phyloP scores from a whole-genome alignment of 202 grass and related monocot species.

The Hordeum pubiflorum region DNA sequence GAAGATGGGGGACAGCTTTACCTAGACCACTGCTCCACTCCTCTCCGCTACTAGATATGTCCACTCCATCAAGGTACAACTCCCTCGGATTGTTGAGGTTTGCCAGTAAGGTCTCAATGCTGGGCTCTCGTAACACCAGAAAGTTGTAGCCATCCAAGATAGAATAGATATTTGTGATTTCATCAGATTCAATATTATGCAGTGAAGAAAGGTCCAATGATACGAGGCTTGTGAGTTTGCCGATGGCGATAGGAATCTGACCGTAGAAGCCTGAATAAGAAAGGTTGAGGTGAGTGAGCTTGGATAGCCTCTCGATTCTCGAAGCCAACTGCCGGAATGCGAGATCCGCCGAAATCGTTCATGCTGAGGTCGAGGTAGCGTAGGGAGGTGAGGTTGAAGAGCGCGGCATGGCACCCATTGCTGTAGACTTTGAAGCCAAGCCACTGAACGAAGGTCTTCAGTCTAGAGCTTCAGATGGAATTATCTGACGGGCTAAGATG shows the following conservation, averaged over 20 bases:
- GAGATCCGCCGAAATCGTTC: not conserved
- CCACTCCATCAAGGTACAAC: slow-evolving; percentile 9
- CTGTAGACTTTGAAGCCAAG: not conserved
- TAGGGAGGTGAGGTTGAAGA: slow-evolving; percentile 31
- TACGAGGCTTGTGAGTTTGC: slow-evolving; percentile 5
- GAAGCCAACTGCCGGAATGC: not conserved
- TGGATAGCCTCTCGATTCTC: slow-evolving; percentile 13
- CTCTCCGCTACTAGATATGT: slow-evolving; percentile 20
- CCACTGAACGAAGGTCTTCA: not conserved
- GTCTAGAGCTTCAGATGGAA: not conserved
- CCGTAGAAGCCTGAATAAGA: slow-evolving; percentile 15
- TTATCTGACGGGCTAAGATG: too few species aligned
- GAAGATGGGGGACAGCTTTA: not conserved
- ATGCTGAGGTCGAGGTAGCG: slow-evolving; percentile 18
- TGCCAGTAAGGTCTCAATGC: not conserved
- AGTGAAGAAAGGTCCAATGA: slow-evolving; percentile 15
- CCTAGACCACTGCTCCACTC: not conserved
- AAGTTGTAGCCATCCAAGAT: not conserved
- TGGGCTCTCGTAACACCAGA: not conserved
- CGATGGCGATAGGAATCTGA: slow-evolving; percentile 14
- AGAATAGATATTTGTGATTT: too few species aligned
- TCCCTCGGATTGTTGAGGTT: slow-evolving; percentile 35
- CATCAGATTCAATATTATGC: too few species aligned
- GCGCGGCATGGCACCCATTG: not conserved
- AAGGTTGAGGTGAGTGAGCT: slow-evolving; percentile 34